Conservation (phyloP, 208 protist species). For the Leishmania lainsoni region DNA sequence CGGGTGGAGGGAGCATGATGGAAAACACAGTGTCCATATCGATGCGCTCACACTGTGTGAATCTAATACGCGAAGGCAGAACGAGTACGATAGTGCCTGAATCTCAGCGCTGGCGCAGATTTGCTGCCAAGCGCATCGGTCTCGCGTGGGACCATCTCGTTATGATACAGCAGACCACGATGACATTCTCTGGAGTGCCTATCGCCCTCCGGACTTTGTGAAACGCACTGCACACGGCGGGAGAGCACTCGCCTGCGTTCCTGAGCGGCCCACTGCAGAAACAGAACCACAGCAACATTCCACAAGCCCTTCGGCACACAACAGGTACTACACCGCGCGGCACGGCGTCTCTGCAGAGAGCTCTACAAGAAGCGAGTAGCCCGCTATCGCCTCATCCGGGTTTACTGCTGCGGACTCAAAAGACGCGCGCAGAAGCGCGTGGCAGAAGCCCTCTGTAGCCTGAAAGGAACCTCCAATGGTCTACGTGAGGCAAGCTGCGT, state of each 20-base stretch:
- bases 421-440: neutral
- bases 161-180: neutral
- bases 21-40: neutral
- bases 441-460: neutral
- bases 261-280: neutral
- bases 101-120: neutral
- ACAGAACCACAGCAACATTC: neutral
- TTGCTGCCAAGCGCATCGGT: neutral
- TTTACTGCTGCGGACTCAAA: neutral
- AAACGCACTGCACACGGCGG: neutral
- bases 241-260: neutral
- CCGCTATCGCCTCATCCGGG: neutral
- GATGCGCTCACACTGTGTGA: neutral
- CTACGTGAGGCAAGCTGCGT: neutral
- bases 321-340: neutral
- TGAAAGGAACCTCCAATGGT: neutral
- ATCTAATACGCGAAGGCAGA: neutral
- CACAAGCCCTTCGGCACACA: neutral
- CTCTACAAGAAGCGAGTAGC: neutral
- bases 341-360: neutral
- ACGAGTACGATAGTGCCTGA: too few relatives aligned
- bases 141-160: neutral
- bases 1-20: neutral
- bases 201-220: neutral
- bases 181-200: neutral